Conservation (phyloP, 805 yeast genomes). For the Ogataea pilisensis region DNA sequence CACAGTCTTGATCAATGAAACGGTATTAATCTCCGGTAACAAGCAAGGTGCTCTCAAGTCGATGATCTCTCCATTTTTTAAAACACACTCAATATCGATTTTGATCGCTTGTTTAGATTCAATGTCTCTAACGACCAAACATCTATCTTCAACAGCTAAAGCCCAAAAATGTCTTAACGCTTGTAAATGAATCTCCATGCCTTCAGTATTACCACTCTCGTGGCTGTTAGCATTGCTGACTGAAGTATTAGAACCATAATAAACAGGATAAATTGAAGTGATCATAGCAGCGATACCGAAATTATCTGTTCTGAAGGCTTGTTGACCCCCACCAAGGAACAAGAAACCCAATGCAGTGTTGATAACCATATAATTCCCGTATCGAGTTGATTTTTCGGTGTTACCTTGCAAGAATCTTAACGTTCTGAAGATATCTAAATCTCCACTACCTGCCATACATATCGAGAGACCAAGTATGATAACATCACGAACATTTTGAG, state of each 20-base stretch:
- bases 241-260: constrained; percentile 27
- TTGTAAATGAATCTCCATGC: constrained; percentile 66
- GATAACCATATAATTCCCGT: constrained; percentile 72
- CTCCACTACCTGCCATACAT: constrained; percentile 90
- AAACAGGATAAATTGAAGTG: constrained; percentile 74
- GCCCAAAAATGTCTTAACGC: constrained; percentile 92
- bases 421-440: constrained; percentile 70
- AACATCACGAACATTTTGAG: constrained; percentile 52
- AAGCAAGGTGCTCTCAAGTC: constrained; percentile 57
- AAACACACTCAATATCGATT: constrained; percentile 33
- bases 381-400: constrained; percentile 38
- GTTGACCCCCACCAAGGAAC: constrained; percentile 91
- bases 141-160: constrained; percentile 72
- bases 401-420: constrained; percentile 65
- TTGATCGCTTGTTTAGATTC: constrained; percentile 53
- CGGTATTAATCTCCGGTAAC: constrained; percentile 54
- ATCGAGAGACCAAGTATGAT: constrained; percentile 63
- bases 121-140: constrained; percentile 73
- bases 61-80: constrained; percentile 35
- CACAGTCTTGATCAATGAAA: constrained; percentile 43
- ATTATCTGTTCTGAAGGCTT: constrained; percentile 61
- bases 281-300: constrained; percentile 67
- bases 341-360: constrained; percentile 84
- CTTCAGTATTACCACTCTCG: constrained; percentile 19
- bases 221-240: constrained; percentile 24